Evolutionary conservation across 2,329 filamentous ascomycete species (phyloP).

Genomic region (Daldinia sp.): DNA sequence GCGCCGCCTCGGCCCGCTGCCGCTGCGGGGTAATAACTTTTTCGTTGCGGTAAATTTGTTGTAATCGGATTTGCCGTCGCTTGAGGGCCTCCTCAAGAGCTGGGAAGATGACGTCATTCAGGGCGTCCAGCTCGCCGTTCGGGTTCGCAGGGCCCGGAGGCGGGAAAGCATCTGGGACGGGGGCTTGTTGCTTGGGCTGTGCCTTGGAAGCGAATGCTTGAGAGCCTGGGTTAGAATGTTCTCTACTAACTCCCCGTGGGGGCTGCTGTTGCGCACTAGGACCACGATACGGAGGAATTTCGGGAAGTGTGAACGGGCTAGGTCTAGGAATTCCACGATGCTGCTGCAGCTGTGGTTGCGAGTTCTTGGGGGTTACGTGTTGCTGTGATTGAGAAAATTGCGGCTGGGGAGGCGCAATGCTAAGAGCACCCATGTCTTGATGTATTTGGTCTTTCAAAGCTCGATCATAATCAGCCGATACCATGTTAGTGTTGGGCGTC

Average conservation of each 20-base stretch:
- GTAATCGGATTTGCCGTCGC: constrained; percentile 72
- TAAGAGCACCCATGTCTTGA: constrained; percentile 66
- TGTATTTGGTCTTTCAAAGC: constrained; percentile 70
- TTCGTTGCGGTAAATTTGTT: constrained; percentile 58
- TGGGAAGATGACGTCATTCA: constrained; percentile 91
- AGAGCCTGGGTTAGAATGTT: constrained; percentile 45
- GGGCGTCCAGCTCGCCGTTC: constrained; percentile 79
- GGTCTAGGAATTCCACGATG: constrained; percentile 51
- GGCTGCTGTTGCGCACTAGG: constrained; percentile 40
- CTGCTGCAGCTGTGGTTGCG: constrained; percentile 50
- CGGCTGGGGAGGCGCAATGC: constrained; percentile 52
- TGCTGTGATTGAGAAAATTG: constrained; percentile 37
- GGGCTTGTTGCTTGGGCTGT: constrained; percentile 57
- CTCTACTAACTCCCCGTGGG: constrained; percentile 39
- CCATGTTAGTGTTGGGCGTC: constrained; percentile 56
- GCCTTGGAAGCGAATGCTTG: constrained; percentile 65
- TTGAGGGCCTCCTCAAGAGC: constrained; percentile 91
- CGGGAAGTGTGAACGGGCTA: constrained; percentile 56
- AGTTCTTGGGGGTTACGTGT: constrained; percentile 41
- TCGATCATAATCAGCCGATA: constrained; percentile 68
- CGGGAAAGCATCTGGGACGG: constrained; percentile 61
- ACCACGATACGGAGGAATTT: constrained; percentile 65
- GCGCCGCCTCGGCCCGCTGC: constrained; percentile 73
- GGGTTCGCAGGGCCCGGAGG: constrained; percentile 64
- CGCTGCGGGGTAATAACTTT: constrained; percentile 66